phyloP scores from a whole-genome alignment of 176 grass and related monocot species.

The Saccharum officinarum region DNA sequence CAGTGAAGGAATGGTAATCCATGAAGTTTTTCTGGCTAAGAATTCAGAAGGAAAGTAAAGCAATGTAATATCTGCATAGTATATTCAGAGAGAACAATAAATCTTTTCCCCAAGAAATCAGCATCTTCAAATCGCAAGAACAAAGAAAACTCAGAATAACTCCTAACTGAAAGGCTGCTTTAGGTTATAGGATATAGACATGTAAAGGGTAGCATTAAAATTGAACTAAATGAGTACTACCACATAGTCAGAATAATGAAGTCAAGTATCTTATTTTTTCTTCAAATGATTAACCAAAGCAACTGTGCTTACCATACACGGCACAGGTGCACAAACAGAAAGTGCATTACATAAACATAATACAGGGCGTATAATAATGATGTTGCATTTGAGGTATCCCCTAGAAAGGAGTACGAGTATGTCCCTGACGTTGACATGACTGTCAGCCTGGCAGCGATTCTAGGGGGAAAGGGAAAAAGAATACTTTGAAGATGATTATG shows the following conservation, averaged over 20 bases:
- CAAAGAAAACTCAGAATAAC: background rate
- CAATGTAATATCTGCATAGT: background rate
- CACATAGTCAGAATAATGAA: background rate
- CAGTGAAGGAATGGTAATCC: background rate
- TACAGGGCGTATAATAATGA: background rate
- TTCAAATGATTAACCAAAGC: background rate
- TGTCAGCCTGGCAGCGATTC: background rate
- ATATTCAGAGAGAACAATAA: background rate
- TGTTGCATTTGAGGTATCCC: background rate
- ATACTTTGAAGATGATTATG: background rate
- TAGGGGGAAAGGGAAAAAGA: background rate
- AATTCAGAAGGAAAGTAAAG: background rate
- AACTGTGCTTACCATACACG: background rate
- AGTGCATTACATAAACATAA: slow-evolving; percentile 6
- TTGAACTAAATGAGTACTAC: background rate
- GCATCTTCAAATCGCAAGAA: background rate
- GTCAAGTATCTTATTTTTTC: too few species aligned
- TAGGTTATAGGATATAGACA: background rate
- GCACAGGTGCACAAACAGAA: background rate
- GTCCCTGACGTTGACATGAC: slow-evolving; percentile 2
- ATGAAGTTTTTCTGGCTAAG: background rate
- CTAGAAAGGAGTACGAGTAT: slow-evolving; percentile 3
- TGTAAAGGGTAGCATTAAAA: background rate
- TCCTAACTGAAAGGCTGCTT: background rate
- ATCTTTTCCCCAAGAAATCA: background rate